These are phyloP conservation scores for Pleurotus pulmonarius DNA, from an alignment of 768 basidiomycete species.

Conservation along the genomic window DNA sequence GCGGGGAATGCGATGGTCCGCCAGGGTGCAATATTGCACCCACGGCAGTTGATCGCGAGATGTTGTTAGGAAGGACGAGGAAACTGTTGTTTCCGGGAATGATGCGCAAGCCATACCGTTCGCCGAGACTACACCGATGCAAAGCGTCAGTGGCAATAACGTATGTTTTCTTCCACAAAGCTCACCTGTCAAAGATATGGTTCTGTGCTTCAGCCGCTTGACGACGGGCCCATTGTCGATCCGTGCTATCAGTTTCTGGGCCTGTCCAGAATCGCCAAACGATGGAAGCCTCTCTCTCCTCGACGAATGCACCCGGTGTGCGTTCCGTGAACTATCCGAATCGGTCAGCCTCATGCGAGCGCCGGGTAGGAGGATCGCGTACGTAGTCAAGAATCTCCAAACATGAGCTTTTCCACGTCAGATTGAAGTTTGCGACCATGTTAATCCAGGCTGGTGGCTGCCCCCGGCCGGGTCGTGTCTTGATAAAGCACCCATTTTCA, in stretches of 20 bases:
- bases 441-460: constrained; percentile 59
- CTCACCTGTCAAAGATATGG: constrained; percentile 78
- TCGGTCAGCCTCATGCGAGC: constrained; percentile 1
- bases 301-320: constrained; percentile 81
- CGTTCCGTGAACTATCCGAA: constrained; percentile 77
- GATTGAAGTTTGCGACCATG: constrained; percentile 74
- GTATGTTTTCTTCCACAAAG: not conserved
- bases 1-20: constrained; percentile 37
- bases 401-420: constrained; percentile 79
- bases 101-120: constrained; percentile 79
- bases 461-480: constrained; percentile 33
- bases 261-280: constrained; percentile 86
- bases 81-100: constrained; percentile 78
- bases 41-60: constrained; percentile 80
- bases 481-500: constrained; percentile 87
- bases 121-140: constrained; percentile 53
- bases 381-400: constrained; percentile 84
- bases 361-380: not conserved
- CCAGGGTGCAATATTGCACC: constrained; percentile 75
- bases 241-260: constrained; percentile 37
- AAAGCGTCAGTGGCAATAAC: not conserved
- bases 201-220: constrained; percentile 92
- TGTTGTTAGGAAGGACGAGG: constrained; percentile 79
- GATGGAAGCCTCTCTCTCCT: constrained; percentile 78
- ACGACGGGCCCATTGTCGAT: constrained; percentile 77